These are phyloP conservation scores for Jatropha podagrica DNA, from an alignment of 441 rosid genomes.

Conservation along the genomic window DNA sequence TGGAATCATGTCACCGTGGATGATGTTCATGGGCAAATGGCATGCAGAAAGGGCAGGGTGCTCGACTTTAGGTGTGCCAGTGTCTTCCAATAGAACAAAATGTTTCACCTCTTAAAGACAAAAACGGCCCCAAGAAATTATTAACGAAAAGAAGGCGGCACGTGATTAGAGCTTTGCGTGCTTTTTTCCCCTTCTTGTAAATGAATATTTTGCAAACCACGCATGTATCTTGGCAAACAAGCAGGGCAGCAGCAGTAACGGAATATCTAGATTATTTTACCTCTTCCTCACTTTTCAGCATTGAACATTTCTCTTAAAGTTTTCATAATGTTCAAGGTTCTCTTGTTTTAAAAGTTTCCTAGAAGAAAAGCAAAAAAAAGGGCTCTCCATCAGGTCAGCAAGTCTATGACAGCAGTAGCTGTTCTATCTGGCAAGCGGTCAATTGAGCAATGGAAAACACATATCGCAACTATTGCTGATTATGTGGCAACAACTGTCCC, in stretches of 20 bases:
- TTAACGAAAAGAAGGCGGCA: not conserved
- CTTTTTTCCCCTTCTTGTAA: not conserved
- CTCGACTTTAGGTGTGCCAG: not conserved
- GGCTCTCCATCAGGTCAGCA: not conserved
- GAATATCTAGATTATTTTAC: not conserved
- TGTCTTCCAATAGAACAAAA: not conserved
- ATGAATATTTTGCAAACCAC: not conserved
- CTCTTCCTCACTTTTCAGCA: not conserved
- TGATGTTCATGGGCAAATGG: not conserved
- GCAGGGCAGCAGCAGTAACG: not conserved
- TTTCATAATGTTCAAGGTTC: not conserved
- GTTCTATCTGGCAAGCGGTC: not conserved
- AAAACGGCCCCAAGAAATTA: not conserved
- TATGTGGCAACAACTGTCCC: not conserved
- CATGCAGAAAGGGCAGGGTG: not conserved
- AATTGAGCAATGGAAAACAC: not conserved
- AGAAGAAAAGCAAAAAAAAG: not conserved
- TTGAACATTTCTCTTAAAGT: not conserved
- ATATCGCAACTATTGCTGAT: not conserved
- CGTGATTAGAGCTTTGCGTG: not conserved
- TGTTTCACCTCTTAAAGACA: not conserved
- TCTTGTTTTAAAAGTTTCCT: not conserved
- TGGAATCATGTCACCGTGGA: not conserved
- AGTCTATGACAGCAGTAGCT: not conserved
- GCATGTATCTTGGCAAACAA: not conserved